Evolutionary conservation across 306 rosid genomes (phyloP).

Genomic region (Adenanthera pavonina): DNA sequence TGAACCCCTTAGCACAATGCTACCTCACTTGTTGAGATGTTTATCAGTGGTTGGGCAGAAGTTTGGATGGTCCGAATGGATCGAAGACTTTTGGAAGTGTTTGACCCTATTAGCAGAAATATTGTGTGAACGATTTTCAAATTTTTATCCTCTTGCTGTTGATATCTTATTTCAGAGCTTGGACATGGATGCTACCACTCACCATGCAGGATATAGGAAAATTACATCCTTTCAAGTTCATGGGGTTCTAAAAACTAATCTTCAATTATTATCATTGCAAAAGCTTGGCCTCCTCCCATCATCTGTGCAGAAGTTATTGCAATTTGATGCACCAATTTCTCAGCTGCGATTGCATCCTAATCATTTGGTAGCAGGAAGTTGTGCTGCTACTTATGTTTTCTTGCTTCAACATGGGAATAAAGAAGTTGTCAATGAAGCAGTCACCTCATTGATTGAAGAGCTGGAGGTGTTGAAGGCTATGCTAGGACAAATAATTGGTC

Average conservation of each 20-base stretch:
- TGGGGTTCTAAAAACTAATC: slow-evolving; percentile 92
- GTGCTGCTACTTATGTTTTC: slow-evolving; percentile 91
- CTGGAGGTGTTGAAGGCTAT: slow-evolving; percentile 69
- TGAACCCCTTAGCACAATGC: slow-evolving; percentile 71
- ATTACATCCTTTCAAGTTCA: slow-evolving; percentile 77
- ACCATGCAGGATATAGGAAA: slow-evolving; percentile 53
- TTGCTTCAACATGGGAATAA: slow-evolving; percentile 86
- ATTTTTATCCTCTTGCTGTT: slow-evolving; percentile 67
- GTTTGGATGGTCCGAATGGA: slow-evolving; percentile 95
- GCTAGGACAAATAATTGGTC: slow-evolving; percentile 48
- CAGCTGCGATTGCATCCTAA: slow-evolving; percentile 86
- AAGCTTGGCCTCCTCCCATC: slow-evolving; percentile 77
- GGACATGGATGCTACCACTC: slow-evolving; percentile 53
- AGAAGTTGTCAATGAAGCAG: slow-evolving; percentile 81
- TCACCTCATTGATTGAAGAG: slow-evolving; percentile 68
- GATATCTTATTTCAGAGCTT: slow-evolving; percentile 80
- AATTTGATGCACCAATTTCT: slow-evolving; percentile 73
- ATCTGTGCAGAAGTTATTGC: slow-evolving; percentile 75
- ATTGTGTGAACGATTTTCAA: slow-evolving; percentile 72
- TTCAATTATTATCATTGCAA: slow-evolving; percentile 84
- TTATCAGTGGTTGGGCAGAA: slow-evolving; percentile 81
- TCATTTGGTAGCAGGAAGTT: slow-evolving; percentile 83
- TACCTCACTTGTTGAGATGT: slow-evolving; percentile 80
- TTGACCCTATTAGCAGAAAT: slow-evolving; percentile 93
- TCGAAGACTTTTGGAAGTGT: slow-evolving; percentile 90